Conservation (phyloP, 495 filamentous ascomycete genomes). For the Recurvomyces mirabilis region DNA sequence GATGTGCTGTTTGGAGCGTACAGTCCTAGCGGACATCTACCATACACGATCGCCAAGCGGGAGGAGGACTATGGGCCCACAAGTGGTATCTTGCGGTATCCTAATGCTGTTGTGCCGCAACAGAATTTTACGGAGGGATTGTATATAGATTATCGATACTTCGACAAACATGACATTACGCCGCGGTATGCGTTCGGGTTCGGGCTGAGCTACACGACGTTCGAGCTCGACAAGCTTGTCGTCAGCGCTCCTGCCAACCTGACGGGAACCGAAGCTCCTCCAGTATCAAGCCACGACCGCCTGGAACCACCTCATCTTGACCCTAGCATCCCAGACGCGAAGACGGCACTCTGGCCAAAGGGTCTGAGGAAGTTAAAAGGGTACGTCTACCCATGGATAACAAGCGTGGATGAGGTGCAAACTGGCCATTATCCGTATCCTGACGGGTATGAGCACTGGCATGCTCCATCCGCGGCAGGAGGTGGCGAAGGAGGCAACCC, state of each 20-base stretch:
- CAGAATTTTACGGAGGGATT: conserved; percentile 76
- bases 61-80: conserved; percentile 74
- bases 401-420: conserved; percentile 35
- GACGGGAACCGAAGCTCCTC: conserved; percentile 57
- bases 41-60: conserved; percentile 79
- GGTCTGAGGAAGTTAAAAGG: conserved; percentile 58
- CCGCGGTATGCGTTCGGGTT: conserved; percentile 72
- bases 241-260: conserved; percentile 37
- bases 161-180: conserved; percentile 58
- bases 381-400: conserved; percentile 84
- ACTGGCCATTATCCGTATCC: conserved; percentile 62
- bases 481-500: conserved; percentile 82
- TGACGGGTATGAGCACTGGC: conserved; percentile 47
- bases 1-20: conserved; percentile 78
- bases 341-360: conserved; percentile 52
- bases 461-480: conserved; percentile 51
- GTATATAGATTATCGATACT: conserved; percentile 83
- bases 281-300: conserved; percentile 80
- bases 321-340: conserved; percentile 42
- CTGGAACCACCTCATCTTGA: conserved; percentile 52
- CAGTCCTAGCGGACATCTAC: conserved; percentile 77
- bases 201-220: conserved; percentile 71
- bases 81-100: conserved; percentile 61
- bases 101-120: conserved; percentile 66
- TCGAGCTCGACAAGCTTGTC: conserved; percentile 51